These are phyloP conservation scores for Teratosphaeria destructans DNA, from an alignment of 2,329 filamentous ascomycete genomes.

Conservation along the genomic window DNA sequence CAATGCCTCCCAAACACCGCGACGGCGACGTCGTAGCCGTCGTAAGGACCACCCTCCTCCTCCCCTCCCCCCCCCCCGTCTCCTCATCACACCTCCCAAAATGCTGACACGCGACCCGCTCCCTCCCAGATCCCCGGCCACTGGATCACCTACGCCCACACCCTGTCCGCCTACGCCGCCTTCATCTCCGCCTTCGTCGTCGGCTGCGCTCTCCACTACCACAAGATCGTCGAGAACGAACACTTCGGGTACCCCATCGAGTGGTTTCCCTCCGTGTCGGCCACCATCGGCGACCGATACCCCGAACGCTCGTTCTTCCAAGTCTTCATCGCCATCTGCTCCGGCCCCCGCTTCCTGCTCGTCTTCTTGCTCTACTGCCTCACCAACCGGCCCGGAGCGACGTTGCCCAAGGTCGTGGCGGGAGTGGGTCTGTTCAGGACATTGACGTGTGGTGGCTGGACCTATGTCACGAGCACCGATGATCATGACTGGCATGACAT, in stretches of 20 bases:
- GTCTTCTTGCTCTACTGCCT: slow-evolving; percentile 88
- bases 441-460: slow-evolving; percentile 93
- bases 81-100: neutral
- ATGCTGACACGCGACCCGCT: slow-evolving; percentile 7
- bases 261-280: slow-evolving; percentile 35
- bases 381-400: slow-evolving; percentile 59
- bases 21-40: slow-evolving; percentile 53
- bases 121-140: slow-evolving; percentile 56
- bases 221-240: slow-evolving; percentile 96
- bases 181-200: slow-evolving; percentile 80
- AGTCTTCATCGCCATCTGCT: slow-evolving; percentile 93
- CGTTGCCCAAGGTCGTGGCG: slow-evolving; percentile 71
- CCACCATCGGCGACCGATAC: slow-evolving; percentile 94
- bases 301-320: slow-evolving; percentile 95
- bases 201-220: slow-evolving; percentile 71
- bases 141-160: slow-evolving; percentile 88
- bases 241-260: slow-evolving; percentile 49
- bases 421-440: slow-evolving; percentile 76
- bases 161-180: slow-evolving; percentile 68
- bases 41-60: slow-evolving; percentile 32
- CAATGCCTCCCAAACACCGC: slow-evolving; percentile 52
- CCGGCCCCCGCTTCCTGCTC: slow-evolving; percentile 83
- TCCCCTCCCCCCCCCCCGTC: neutral
- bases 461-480: slow-evolving; percentile 95
- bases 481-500: slow-evolving; percentile 98